A percentile compares a stretch with the other conserved stretches of the same genome.
Evolutionary conservation across 345 rosid species (phyloP).

Genomic region (Mallotus nudiflorus): DNA sequence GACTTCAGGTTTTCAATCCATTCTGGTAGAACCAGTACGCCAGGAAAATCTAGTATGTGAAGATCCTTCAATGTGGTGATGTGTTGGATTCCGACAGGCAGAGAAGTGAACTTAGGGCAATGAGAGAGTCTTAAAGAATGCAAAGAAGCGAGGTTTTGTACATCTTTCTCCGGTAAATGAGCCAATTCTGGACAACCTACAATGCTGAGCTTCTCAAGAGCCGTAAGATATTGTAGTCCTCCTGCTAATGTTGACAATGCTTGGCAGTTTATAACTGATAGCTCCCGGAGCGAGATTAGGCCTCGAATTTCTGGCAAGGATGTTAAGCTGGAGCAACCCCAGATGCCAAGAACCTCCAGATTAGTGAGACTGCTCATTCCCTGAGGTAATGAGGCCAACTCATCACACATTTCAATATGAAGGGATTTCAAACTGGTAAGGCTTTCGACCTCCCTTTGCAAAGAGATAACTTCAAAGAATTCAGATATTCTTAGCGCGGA

Average conservation of each 20-base stretch:
- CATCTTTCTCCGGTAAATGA: not conserved
- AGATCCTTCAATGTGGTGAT: constrained; percentile 6
- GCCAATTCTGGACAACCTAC: not conserved
- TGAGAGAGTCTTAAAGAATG: not conserved
- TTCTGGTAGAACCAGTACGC: not conserved
- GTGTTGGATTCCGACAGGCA: not conserved
- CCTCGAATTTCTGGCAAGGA: constrained; percentile 4
- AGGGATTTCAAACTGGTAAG: not conserved
- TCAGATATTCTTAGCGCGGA: not conserved
- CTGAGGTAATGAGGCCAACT: not conserved
- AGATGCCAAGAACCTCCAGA: not conserved
- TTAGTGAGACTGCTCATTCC: not conserved
- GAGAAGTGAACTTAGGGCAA: not conserved
- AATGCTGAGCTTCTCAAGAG: constrained; percentile 2
- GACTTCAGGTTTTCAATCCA: not conserved
- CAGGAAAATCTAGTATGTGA: constrained; percentile 1
- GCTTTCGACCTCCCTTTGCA: constrained; percentile 4
- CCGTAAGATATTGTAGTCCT: not conserved
- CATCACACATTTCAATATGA: constrained; percentile 6
- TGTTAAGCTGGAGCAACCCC: not conserved
- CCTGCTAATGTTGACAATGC: not conserved
- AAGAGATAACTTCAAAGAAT: not conserved
- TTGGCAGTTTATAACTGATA: not conserved
- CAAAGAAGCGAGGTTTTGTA: not conserved
- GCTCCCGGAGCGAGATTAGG: not conserved